A percentile compares a stretch with the other conserved stretches of the same genome.
phyloP scores from a whole-genome alignment of 176 grass and related monocot genomes.

The Guadua angustifolia region DNA sequence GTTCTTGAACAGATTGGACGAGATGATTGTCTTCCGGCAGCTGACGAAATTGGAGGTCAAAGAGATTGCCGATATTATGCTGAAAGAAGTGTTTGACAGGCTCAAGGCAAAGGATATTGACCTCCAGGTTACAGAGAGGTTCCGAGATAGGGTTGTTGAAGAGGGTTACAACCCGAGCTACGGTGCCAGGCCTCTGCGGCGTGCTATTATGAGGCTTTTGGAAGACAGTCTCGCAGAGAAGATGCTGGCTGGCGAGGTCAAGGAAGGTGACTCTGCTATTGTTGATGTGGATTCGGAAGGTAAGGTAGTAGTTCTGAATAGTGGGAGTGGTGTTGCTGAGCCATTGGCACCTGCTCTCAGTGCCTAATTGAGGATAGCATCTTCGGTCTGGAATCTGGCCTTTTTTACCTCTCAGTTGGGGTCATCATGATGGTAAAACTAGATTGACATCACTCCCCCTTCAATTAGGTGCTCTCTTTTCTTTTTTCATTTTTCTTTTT shows the following conservation, averaged over 20 bases:
- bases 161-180: conserved; percentile 97
- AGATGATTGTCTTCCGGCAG: conserved; percentile 98
- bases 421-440: conserved; percentile 38
- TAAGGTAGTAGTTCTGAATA: conserved; percentile 83
- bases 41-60: conserved; percentile 95
- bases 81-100: conserved; percentile 92
- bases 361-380: conserved; percentile 33
- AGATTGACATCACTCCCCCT: conserved; percentile 4
- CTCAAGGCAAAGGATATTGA: conserved; percentile 88
- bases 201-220: conserved; percentile 91
- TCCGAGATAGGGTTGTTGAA: conserved; percentile 85
- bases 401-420: conserved; percentile 16
- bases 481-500: neutral
- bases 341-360: conserved; percentile 50
- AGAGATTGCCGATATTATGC: conserved; percentile 97
- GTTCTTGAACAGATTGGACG: conserved; percentile 91
- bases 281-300: conserved; percentile 91
- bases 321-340: conserved; percentile 62
- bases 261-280: conserved; percentile 92
- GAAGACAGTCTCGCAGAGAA: conserved; percentile 93
- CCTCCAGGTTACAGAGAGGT: conserved; percentile 90
- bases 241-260: conserved; percentile 86
- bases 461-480: conserved; percentile 24
- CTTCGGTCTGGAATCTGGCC: neutral
- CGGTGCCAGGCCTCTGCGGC: conserved; percentile 86